phyloP scores from a whole-genome alignment of 192 early-diverging fungal species.

The Borealophlyctis nickersoniae region DNA sequence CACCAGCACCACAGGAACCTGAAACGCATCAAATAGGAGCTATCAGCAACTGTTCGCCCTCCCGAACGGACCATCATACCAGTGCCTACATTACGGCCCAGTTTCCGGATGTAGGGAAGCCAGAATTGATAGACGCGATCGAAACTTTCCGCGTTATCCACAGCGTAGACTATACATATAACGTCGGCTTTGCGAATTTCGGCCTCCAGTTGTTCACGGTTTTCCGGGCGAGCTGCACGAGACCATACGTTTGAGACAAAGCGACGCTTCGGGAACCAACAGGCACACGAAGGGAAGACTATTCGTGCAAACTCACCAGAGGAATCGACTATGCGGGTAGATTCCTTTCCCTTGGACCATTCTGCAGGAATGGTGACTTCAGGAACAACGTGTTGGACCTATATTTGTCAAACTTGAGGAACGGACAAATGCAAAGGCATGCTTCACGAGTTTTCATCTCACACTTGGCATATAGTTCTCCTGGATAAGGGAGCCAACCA shows the following conservation, averaged over 20 bases:
- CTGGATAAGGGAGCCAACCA: constrained; percentile 96
- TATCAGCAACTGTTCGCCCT: not conserved
- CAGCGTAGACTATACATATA: constrained; percentile 96
- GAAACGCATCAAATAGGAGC: constrained; percentile 3
- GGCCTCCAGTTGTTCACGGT: constrained; percentile 81
- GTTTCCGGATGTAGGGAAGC: constrained; percentile 87
- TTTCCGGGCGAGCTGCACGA: constrained; percentile 74
- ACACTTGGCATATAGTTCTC: constrained; percentile 94
- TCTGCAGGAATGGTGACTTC: constrained; percentile 99
- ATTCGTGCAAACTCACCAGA: constrained; percentile 58
- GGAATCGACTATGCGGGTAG: constrained; percentile 96
- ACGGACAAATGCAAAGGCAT: not conserved
- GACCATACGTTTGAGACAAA: not conserved
- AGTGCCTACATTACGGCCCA: constrained; percentile 81
- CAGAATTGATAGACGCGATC: constrained; percentile 81
- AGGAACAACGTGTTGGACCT: constrained; percentile 97
- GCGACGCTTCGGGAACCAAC: not conserved
- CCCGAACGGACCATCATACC: not conserved
- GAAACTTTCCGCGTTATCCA: constrained; percentile 82
- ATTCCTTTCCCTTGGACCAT: constrained; percentile 93
- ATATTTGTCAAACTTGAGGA: constrained; percentile 1
- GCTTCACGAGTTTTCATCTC: constrained; percentile 22
- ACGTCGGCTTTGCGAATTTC: constrained; percentile 98
- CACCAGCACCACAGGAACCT: constrained; percentile 90
- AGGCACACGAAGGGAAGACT: not conserved